A percentile compares a stretch with the other conserved stretches of the same genome.
phyloP scores from a whole-genome alignment of 1,284 basidiomycete species.

The Tylopilus sp. region DNA sequence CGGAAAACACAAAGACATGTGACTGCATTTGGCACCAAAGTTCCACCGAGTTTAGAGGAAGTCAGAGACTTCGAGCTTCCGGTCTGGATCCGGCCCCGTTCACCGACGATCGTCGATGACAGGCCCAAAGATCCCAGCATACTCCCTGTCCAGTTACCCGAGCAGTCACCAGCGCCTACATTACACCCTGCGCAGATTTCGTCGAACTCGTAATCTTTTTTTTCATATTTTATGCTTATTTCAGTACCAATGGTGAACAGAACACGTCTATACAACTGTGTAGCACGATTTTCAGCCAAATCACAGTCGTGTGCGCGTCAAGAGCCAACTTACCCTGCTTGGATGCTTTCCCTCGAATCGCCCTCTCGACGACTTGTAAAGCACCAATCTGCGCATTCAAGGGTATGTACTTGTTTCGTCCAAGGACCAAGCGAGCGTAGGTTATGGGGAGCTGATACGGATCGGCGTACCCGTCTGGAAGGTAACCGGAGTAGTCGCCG shows the following conservation, averaged over 20 bases:
- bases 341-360: slow-evolving; percentile 9
- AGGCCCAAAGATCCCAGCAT: slow-evolving; percentile 2
- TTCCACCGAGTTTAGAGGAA: slow-evolving; percentile 47
- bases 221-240: slow-evolving; percentile 37
- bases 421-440: slow-evolving; percentile 44
- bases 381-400: slow-evolving; percentile 35
- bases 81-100: slow-evolving; percentile 39
- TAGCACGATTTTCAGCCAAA: not conserved
- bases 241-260: slow-evolving; percentile 11
- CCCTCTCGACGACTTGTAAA: slow-evolving; percentile 33
- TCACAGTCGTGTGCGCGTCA: not conserved
- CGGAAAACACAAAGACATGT: slow-evolving; percentile 54
- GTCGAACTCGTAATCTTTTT: slow-evolving; percentile 17
- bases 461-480: slow-evolving; percentile 23
- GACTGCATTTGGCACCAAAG: slow-evolving; percentile 55
- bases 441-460: slow-evolving; percentile 35
- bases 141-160: slow-evolving; percentile 7
- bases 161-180: slow-evolving; percentile 11
- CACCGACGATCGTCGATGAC: slow-evolving; percentile 18
- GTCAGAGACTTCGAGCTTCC: slow-evolving; percentile 51
- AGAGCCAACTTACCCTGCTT: slow-evolving; percentile 13
- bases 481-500: slow-evolving; percentile 53
- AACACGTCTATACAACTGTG: slow-evolving; percentile 13
- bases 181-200: slow-evolving; percentile 11
- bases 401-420: slow-evolving; percentile 43